Percentiles rank a stretch among this genome's conserved stretches.
Conservation (phyloP, 179 eudicot genomes). For the Heliamphora pulchella region DNA sequence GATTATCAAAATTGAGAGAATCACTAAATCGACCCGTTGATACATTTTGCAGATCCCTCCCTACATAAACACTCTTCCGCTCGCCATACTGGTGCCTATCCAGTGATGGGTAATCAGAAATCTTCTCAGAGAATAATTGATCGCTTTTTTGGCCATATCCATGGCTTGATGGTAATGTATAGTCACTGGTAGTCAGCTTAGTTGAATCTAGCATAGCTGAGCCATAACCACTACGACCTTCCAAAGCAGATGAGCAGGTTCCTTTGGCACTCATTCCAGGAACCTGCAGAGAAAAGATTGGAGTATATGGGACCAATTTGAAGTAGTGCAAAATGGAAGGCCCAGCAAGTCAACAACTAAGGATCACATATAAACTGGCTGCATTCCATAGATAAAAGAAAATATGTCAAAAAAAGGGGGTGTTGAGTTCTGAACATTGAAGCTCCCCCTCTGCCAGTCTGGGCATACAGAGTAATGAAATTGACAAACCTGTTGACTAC, state of each 20-base stretch:
- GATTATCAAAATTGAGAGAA: conserved; percentile 50
- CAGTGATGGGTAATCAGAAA: conserved; percentile 63
- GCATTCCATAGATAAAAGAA: not conserved
- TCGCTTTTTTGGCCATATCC: conserved; percentile 73
- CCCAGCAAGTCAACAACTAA: not conserved
- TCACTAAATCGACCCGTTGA: conserved; percentile 54
- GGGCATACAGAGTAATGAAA: not conserved
- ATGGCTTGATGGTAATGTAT: conserved; percentile 50
- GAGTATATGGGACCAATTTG: not conserved
- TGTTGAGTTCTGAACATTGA: not conserved
- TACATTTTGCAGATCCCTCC: conserved; percentile 59
- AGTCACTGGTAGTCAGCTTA: conserved; percentile 54
- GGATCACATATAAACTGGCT: not conserved
- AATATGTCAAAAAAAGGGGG: not conserved
- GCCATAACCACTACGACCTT: conserved; percentile 57
- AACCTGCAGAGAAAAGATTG: conserved; percentile 30
- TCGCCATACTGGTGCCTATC: conserved; percentile 71
- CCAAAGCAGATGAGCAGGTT: conserved; percentile 45
- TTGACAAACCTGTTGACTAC: conserved; percentile 62
- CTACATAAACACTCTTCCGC: conserved; percentile 50
- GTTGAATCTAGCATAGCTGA: conserved; percentile 65
- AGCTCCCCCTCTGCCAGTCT: not conserved
- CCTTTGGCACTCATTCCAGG: conserved; percentile 53
- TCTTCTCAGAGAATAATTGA: conserved; percentile 49
- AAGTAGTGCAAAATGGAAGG: not conserved